Percentiles rank a stretch among this genome's conserved stretches.
These are phyloP conservation scores for Kodamaea plutei DNA, from an alignment of 1,139 yeast species.

Conservation along the genomic window DNA sequence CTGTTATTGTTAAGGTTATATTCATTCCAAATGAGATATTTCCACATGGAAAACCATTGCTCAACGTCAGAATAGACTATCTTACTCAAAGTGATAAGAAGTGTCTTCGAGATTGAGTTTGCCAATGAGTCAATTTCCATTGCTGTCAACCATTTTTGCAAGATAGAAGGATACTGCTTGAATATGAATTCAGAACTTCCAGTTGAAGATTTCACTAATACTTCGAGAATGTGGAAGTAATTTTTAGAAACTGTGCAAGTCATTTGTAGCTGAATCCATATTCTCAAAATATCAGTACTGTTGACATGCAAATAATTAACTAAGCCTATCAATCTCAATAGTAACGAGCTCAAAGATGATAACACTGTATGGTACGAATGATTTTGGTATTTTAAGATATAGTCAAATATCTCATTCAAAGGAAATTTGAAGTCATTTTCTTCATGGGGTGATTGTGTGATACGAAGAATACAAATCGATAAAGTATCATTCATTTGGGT, in stretches of 20 bases:
- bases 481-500: slow-evolving; percentile 52
- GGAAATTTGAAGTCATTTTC: slow-evolving; percentile 3
- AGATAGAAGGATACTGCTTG: background rate
- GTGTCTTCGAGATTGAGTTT: slow-evolving; percentile 61
- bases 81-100: slow-evolving; percentile 40
- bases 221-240: slow-evolving; percentile 55
- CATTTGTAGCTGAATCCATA: slow-evolving; percentile 46
- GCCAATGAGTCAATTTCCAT: slow-evolving; percentile 62
- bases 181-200: too few species aligned
- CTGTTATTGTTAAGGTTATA: slow-evolving; percentile 25
- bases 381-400: slow-evolving; percentile 64
- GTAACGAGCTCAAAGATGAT: slow-evolving; percentile 60
- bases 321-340: slow-evolving; percentile 47
- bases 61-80: slow-evolving; percentile 16
- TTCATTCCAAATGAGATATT: slow-evolving; percentile 27
- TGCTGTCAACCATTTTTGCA: slow-evolving; percentile 40
- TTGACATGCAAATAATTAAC: too few species aligned
- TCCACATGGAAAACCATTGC: slow-evolving; percentile 57
- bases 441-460: slow-evolving; percentile 32
- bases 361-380: slow-evolving; percentile 69
- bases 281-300: too few species aligned
- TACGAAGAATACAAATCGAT: slow-evolving; percentile 60
- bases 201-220: slow-evolving; percentile 32
- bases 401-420: slow-evolving; percentile 33
- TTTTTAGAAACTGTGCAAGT: slow-evolving; percentile 52